Evolutionary conservation across 768 basidiomycete species (phyloP).

Genomic region (Sporobolomyces pararoseus): DNA sequence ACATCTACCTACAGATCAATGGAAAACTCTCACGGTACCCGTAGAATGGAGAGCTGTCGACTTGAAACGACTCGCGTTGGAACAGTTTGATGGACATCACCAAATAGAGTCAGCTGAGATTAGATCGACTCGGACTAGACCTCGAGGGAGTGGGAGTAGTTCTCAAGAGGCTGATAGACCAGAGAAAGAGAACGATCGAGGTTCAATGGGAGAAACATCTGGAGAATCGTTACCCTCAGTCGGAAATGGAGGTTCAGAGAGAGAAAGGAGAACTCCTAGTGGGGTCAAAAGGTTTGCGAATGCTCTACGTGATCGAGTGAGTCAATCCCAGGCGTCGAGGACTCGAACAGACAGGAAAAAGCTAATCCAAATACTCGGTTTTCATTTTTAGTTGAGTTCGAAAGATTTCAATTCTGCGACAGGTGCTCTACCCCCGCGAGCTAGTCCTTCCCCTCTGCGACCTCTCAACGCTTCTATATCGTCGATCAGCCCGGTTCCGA

Average conservation of each 20-base stretch:
- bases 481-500: background rate
- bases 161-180: background rate
- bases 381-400: constrained; percentile 12
- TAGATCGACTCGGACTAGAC: background rate
- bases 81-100: background rate
- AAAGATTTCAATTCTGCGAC: background rate
- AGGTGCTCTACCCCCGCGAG: background rate
- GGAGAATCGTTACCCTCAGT: background rate
- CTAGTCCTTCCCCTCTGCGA: background rate
- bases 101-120: too few species aligned
- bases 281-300: constrained; percentile 4
- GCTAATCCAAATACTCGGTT: background rate
- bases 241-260: background rate
- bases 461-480: background rate
- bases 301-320: constrained; percentile 13
- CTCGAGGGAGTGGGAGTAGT: background rate
- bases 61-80: background rate
- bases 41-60: background rate
- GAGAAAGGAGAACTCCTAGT: background rate
- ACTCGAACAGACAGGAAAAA: background rate
- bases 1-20: constrained; percentile 11
- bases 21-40: background rate
- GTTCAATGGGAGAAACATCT: background rate
- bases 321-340: too few species aligned
- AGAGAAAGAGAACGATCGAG: constrained; percentile 2